Evolutionary conservation across 257 asterid genomes (phyloP).

Genomic region (Nicotiana attenuata): DNA sequence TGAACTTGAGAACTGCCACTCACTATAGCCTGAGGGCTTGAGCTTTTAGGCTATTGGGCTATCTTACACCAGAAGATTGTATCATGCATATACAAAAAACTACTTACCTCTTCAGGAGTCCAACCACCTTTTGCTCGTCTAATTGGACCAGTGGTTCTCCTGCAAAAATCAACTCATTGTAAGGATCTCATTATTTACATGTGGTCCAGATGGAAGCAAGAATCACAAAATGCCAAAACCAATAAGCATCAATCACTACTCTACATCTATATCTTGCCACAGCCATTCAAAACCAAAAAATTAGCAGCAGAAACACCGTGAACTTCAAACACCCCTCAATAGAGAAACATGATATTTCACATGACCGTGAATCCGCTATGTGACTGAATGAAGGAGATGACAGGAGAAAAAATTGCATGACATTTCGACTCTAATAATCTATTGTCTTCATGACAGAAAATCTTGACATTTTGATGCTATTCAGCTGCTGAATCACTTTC

Average conservation of each 20-base stretch:
- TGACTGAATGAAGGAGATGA: not conserved
- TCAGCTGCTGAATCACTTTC: not conserved
- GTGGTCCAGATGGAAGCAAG: not conserved
- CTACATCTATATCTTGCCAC: not conserved
- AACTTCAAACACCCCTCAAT: not conserved
- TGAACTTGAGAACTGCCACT: not conserved
- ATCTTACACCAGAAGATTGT: not conserved
- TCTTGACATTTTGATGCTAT: not conserved
- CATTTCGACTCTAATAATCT: not conserved
- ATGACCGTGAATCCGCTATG: not conserved
- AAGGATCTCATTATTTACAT: not conserved
- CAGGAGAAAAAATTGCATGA: not conserved
- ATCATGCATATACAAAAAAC: not conserved
- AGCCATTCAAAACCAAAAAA: not conserved
- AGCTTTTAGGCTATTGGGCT: not conserved
- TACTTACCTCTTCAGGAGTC: conserved; percentile 91
- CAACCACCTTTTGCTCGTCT: conserved; percentile 99
- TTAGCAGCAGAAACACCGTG: not conserved
- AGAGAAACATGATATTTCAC: not conserved
- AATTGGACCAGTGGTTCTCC: conserved; percentile 93
- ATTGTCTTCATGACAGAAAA: not conserved
- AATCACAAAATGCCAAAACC: not conserved
- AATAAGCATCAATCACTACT: not conserved
- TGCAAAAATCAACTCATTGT: conserved; percentile 22
- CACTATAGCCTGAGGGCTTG: not conserved